Percentiles rank a stretch among this genome's conserved stretches.
Conservation (phyloP, 345 rosid species). For the Pelargonium nanum region DNA sequence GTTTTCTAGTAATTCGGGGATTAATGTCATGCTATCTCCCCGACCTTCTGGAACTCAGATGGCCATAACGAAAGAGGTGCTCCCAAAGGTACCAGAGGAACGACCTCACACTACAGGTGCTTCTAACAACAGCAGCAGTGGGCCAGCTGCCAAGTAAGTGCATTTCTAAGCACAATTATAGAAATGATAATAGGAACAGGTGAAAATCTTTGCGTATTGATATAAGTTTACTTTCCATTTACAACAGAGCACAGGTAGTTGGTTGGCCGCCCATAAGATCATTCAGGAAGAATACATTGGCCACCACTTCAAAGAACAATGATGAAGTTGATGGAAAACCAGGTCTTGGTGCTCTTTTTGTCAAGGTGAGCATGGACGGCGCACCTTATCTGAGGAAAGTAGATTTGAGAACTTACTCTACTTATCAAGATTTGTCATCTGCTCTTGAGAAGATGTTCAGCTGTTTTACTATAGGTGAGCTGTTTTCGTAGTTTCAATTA, state of each 20-base stretch:
- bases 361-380: conserved; percentile 95
- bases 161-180: neutral
- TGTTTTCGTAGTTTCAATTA: conserved; percentile 7
- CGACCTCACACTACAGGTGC: conserved; percentile 15
- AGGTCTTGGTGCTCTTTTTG: conserved; percentile 54
- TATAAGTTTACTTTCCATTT: conserved; percentile 3
- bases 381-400: conserved; percentile 92
- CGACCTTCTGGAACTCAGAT: conserved; percentile 31
- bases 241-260: conserved; percentile 76
- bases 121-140: conserved; percentile 36
- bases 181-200: neutral
- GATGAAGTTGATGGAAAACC: conserved; percentile 89
- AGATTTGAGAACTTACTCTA: conserved; percentile 57
- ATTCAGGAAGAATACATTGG: conserved; percentile 66
- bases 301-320: conserved; percentile 55
- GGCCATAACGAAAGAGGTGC: conserved; percentile 30
- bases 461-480: conserved; percentile 76
- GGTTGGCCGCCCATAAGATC: conserved; percentile 96
- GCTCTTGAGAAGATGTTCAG: conserved; percentile 94
- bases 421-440: conserved; percentile 62
- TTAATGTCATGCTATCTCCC: conserved; percentile 36
- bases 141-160: conserved; percentile 74
- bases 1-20: conserved; percentile 35
- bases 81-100: conserved; percentile 32
- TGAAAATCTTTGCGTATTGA: conserved; percentile 2